Evolutionary conservation across 495 filamentous ascomycete genomes (phyloP).

Genomic region (Aspergillus taichungensis): DNA sequence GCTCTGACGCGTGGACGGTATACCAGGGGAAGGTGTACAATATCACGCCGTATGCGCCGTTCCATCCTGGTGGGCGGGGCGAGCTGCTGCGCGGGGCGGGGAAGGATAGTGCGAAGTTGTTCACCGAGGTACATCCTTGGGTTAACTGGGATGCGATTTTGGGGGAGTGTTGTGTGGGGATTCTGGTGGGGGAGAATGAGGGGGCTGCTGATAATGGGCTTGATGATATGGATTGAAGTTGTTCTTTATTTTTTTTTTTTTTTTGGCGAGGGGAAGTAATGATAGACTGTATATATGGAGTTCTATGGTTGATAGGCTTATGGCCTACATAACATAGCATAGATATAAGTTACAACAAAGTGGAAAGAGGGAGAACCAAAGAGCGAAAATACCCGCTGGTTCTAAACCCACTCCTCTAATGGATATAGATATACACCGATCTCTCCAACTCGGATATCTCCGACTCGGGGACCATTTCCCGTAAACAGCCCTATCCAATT

Average conservation of each 20-base stretch:
- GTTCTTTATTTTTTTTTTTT: neutral
- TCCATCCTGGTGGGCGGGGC: slow-evolving; percentile 84
- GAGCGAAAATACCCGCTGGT: no score
- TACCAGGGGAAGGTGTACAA: slow-evolving; percentile 89
- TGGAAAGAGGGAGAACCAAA: no score
- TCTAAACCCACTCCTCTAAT: no score
- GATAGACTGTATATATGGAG: neutral
- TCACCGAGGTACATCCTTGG: slow-evolving; percentile 93
- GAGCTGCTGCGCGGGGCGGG: slow-evolving; percentile 78
- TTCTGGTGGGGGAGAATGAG: slow-evolving; percentile 73
- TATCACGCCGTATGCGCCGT: slow-evolving; percentile 78
- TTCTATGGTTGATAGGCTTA: neutral
- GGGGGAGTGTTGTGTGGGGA: slow-evolving; percentile 73
- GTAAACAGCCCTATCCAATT: no score
- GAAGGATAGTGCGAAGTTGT: slow-evolving; percentile 59
- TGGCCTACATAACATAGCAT: no score
- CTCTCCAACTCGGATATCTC: no score
- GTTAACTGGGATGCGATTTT: slow-evolving; percentile 96
- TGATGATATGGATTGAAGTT: slow-evolving; percentile 63
- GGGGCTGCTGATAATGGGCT: slow-evolving; percentile 35
- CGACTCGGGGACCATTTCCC: no score
- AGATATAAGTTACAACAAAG: no score
- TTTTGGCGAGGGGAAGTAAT: neutral
- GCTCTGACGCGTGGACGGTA: slow-evolving; percentile 79
- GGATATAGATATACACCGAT: no score